These are phyloP conservation scores for Phialemoniopsis sp. DNA, from an alignment of 2,329 filamentous ascomycete genomes.

Conservation along the genomic window DNA sequence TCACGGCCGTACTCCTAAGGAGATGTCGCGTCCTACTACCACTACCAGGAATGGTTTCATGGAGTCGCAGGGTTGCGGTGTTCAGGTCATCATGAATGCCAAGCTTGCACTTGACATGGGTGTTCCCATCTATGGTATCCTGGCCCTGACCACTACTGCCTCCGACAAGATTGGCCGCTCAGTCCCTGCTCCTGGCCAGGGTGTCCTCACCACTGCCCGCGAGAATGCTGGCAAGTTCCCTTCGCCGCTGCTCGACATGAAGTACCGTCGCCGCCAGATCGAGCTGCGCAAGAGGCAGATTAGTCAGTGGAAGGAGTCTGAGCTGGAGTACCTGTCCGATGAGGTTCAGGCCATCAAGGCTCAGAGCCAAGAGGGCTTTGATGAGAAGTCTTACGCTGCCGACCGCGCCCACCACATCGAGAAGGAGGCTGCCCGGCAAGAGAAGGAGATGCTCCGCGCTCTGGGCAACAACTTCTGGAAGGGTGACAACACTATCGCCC, in stretches of 20 bases:
- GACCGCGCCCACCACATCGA: slow-evolving; percentile 85
- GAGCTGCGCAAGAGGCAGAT: slow-evolving; percentile 92
- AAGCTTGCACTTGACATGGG: slow-evolving; percentile 97
- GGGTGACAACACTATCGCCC: slow-evolving; percentile 87
- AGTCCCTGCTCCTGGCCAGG: slow-evolving; percentile 91
- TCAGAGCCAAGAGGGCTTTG: slow-evolving; percentile 64
- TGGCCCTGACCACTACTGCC: slow-evolving; percentile 90
- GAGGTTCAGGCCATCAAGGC: slow-evolving; percentile 89
- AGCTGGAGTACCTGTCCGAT: slow-evolving; percentile 87
- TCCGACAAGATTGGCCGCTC: slow-evolving; percentile 99
- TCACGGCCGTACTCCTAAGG: slow-evolving; percentile 88
- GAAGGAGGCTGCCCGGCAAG: slow-evolving; percentile 81
- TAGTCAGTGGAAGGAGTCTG: slow-evolving; percentile 93
- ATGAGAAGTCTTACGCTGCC: slow-evolving; percentile 79
- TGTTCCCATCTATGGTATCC: slow-evolving; percentile 91
- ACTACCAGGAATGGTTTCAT: slow-evolving; percentile 98
- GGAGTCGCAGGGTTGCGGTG: slow-evolving; percentile 98
- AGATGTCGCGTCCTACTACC: slow-evolving; percentile 97
- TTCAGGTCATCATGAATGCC: slow-evolving; percentile 98
- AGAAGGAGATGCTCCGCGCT: slow-evolving; percentile 88
- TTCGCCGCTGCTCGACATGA: slow-evolving; percentile 93
- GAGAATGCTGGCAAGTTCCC: slow-evolving; percentile 90
- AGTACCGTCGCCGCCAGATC: slow-evolving; percentile 93
- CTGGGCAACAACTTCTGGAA: slow-evolving; percentile 99
- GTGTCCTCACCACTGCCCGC: slow-evolving; percentile 91